phyloP scores from a whole-genome alignment of 2,329 filamentous ascomycete genomes.

The Metarhizium humberi region DNA sequence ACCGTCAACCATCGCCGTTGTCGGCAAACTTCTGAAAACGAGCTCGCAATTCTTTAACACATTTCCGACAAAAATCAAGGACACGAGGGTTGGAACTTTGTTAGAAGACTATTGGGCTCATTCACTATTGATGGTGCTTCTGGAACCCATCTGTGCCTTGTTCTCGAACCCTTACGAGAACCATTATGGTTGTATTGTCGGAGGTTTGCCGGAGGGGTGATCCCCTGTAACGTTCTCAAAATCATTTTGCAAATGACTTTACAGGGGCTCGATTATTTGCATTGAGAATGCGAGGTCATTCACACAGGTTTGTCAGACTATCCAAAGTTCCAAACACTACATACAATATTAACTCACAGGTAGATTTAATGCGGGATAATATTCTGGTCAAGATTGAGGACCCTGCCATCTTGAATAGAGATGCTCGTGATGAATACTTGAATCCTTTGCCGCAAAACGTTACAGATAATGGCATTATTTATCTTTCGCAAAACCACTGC shows the following conservation, averaged over 20 bases:
- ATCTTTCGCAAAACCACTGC: conserved; percentile 14
- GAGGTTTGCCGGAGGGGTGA: conserved; percentile 10
- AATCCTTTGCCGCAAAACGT: conserved; percentile 14
- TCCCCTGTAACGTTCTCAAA: conserved; percentile 12
- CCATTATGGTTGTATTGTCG: conserved; percentile 15
- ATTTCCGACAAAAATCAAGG: conserved; percentile 6
- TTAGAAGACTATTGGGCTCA: conserved; percentile 10
- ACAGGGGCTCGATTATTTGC: conserved; percentile 14
- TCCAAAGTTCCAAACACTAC: background rate
- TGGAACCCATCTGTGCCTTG: conserved; percentile 11
- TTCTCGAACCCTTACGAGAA: conserved; percentile 13
- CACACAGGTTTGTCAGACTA: conserved; percentile 10
- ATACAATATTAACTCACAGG: background rate
- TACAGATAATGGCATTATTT: conserved; percentile 9
- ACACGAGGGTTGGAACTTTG: conserved; percentile 13
- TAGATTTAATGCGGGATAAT: conserved; percentile 15
- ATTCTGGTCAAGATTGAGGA: conserved; percentile 13
- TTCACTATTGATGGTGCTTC: conserved; percentile 7
- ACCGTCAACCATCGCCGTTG: background rate
- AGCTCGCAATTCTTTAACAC: conserved; percentile 9
- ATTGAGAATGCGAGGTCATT: conserved; percentile 13
- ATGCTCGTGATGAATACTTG: conserved; percentile 12
- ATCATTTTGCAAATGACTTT: conserved; percentile 13
- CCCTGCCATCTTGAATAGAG: conserved; percentile 7
- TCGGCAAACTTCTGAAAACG: conserved; percentile 5